These are phyloP conservation scores for Acanthamoeba castellanii DNA, from an alignment of 208 protist species.

Conservation along the genomic window DNA sequence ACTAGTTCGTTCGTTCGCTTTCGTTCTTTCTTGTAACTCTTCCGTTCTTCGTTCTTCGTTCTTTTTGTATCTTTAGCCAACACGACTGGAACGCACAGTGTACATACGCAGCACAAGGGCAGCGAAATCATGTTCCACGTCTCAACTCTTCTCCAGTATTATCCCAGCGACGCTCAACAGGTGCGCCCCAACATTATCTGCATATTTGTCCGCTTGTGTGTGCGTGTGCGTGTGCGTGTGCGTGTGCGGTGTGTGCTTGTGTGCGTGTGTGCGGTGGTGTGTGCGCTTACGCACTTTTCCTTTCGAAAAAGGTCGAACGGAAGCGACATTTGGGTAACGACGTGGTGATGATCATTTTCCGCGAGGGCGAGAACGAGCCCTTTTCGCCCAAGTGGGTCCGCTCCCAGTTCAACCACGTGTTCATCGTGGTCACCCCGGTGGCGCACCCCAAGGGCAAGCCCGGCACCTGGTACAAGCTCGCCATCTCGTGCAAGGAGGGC, in stretches of 20 bases:
- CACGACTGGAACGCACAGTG: slow-evolving; percentile 72
- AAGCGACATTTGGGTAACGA: slow-evolving; percentile 84
- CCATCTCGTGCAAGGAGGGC: slow-evolving; percentile 47
- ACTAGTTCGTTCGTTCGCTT: neutral
- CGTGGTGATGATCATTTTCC: slow-evolving; percentile 82
- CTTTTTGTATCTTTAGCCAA: slow-evolving; percentile 13
- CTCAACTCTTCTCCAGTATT: slow-evolving; percentile 82
- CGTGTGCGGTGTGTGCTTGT: neutral
- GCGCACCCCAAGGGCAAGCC: slow-evolving; percentile 21
- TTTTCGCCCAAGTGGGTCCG: slow-evolving; percentile 41
- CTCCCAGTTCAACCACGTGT: slow-evolving; percentile 68
- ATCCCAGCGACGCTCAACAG: slow-evolving; percentile 68
- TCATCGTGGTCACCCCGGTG: slow-evolving; percentile 26
- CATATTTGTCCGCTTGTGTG: neutral
- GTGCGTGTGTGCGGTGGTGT: neutral
- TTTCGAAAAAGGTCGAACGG: slow-evolving; percentile 77
- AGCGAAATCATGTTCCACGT: slow-evolving; percentile 85
- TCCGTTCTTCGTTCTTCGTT: neutral
- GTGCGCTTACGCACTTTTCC: no score
- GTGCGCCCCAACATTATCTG: neutral
- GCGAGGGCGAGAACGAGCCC: slow-evolving; percentile 75
- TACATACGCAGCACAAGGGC: slow-evolving; percentile 69
- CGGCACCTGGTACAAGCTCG: slow-evolving; percentile 46
- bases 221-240: no score
- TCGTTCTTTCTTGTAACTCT: neutral